A percentile compares a stretch with the other conserved stretches of the same genome.
Evolutionary conservation across 768 basidiomycete genomes (phyloP).

Genomic region (Cystofilobasidium bisporidii): DNA sequence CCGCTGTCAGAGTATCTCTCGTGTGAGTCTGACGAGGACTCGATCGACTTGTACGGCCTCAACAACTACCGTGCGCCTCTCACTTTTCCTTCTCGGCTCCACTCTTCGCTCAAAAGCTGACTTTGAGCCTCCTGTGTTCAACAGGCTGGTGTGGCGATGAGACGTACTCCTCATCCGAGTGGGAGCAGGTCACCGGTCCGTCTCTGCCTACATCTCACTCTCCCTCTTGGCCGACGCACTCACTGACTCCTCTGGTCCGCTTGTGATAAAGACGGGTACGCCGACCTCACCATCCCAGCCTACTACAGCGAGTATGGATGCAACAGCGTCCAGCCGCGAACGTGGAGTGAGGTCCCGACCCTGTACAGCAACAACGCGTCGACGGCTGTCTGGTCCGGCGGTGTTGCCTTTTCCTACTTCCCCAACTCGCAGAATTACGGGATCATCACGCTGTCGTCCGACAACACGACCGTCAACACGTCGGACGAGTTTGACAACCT

Average conservation of each 20-base stretch:
- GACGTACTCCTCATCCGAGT: constrained; percentile 52
- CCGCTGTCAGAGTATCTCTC: constrained; percentile 68
- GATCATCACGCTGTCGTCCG: constrained; percentile 65
- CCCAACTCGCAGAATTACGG: constrained; percentile 71
- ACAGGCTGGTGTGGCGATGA: constrained; percentile 68
- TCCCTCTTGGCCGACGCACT: too few relatives aligned
- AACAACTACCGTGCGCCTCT: constrained; percentile 46
- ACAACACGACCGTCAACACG: constrained; percentile 41
- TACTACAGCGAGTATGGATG: constrained; percentile 82
- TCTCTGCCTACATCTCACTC: too few relatives aligned
- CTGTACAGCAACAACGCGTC: constrained; percentile 48
- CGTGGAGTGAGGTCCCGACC: constrained; percentile 69
- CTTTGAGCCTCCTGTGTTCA: constrained; percentile 28
- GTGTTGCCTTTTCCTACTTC: constrained; percentile 79
- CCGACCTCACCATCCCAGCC: constrained; percentile 57
- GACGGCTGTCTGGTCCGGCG: constrained; percentile 77
- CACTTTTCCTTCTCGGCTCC: too few relatives aligned
- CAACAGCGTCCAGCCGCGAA: constrained; percentile 51
- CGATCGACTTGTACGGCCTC: constrained; percentile 77
- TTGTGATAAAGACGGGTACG: constrained; percentile 43
- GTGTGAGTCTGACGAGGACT: constrained; percentile 58
- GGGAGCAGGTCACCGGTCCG: constrained; percentile 35
- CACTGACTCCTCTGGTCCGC: too few relatives aligned
- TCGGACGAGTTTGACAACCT: constrained; percentile 50
- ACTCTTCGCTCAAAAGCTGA: too few relatives aligned